phyloP scores from a whole-genome alignment of 2,329 filamentous ascomycete genomes.

The Aspergillus intermedius region DNA sequence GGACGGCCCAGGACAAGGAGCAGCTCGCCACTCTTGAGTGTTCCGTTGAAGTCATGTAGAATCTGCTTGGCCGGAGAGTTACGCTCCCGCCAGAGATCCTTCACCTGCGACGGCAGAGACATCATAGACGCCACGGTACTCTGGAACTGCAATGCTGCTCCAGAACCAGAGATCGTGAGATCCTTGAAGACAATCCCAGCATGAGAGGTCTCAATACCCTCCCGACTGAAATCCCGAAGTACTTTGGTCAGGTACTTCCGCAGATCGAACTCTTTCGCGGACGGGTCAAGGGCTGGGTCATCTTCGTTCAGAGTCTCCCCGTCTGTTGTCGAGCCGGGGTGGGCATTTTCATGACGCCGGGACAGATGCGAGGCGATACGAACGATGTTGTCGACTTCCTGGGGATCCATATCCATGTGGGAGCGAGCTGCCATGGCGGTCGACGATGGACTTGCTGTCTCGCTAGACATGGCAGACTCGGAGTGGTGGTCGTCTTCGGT shows the following conservation, averaged over 20 bases:
- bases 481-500: no score
- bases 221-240: not conserved
- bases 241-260: constrained; percentile 4
- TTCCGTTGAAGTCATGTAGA: constrained; percentile 53
- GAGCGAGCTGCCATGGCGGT: no score
- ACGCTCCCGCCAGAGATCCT: constrained; percentile 7
- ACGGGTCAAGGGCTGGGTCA: constrained; percentile 3
- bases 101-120: constrained; percentile 9
- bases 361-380: no score
- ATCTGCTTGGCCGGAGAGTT: constrained; percentile 37
- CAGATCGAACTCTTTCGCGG: constrained; percentile 5
- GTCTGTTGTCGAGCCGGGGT: not conserved
- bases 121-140: constrained; percentile 15
- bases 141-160: constrained; percentile 20
- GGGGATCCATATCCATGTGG: no score
- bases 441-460: no score
- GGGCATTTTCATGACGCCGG: not conserved
- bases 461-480: no score
- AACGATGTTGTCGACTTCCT: no score
- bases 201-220: constrained; percentile 8
- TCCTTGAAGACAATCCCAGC: constrained; percentile 17
- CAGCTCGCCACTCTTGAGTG: constrained; percentile 48
- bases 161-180: constrained; percentile 19
- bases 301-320: not conserved
- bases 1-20: constrained; percentile 46